Conservation (phyloP, 768 basidiomycete species). For the Suillus decipiens region DNA sequence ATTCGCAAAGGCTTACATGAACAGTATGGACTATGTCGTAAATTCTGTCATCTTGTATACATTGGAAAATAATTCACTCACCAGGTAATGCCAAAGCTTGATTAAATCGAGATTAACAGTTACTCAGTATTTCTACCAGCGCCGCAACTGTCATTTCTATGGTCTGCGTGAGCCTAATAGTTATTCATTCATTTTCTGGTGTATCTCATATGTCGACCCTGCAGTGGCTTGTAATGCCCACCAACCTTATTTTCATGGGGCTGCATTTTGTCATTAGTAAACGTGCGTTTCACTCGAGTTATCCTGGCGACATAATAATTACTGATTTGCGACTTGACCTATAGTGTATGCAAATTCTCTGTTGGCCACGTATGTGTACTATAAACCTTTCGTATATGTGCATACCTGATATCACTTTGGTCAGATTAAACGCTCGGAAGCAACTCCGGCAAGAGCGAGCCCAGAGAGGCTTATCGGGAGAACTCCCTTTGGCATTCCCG, state of each 20-base stretch:
- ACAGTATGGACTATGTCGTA: constrained; percentile 49
- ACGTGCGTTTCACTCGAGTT: constrained; percentile 29
- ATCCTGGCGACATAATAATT: not conserved
- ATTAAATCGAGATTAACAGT: not conserved
- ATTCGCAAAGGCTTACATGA: not conserved
- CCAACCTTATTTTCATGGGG: constrained; percentile 53
- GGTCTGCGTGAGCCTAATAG: constrained; percentile 38
- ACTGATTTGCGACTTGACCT: not conserved
- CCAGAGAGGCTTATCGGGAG: constrained; percentile 31
- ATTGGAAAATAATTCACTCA: constrained; percentile 53
- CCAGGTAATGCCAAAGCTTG: constrained; percentile 34
- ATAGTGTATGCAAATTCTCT: constrained; percentile 54
- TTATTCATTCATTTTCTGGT: not conserved
- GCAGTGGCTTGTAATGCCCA: constrained; percentile 49
- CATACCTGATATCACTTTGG: not conserved
- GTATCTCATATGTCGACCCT: not conserved
- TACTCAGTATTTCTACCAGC: constrained; percentile 26
- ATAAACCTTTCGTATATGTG: not conserved
- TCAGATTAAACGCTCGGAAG: constrained; percentile 41
- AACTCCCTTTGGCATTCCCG: constrained; percentile 27
- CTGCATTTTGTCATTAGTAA: constrained; percentile 57
- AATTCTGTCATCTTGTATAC: constrained; percentile 51
- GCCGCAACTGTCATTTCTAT: constrained; percentile 44
- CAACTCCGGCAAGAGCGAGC: constrained; percentile 30
- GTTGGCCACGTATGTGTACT: constrained; percentile 40